phyloP scores from a whole-genome alignment of 148 eudicot species.

The Rhododendron vialii region DNA sequence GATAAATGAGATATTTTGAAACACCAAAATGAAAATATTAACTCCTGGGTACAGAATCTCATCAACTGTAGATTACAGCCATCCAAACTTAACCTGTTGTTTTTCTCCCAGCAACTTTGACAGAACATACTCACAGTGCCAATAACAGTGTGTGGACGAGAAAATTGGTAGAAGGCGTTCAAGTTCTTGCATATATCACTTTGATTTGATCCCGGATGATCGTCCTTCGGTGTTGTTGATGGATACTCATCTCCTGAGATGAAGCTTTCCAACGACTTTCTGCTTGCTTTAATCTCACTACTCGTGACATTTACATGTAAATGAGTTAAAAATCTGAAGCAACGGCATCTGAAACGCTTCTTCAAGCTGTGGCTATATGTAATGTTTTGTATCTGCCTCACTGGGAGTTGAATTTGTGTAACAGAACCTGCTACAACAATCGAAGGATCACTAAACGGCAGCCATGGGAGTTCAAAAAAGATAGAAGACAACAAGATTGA shows the following conservation, averaged over 20 bases:
- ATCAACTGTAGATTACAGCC: not conserved
- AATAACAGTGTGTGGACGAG: slow-evolving; percentile 46
- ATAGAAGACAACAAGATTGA: not conserved
- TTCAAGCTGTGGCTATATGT: not conserved
- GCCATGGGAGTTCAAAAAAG: not conserved
- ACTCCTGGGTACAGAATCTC: not conserved
- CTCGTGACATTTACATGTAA: not conserved
- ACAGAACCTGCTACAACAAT: not conserved
- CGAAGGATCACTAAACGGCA: not conserved
- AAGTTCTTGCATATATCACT: slow-evolving; percentile 12
- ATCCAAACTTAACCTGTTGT: not conserved
- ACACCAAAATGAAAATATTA: not conserved
- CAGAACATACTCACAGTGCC: slow-evolving; percentile 35
- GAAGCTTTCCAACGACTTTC: not conserved
- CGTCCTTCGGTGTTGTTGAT: not conserved
- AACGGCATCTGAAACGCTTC: not conserved
- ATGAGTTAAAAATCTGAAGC: not conserved
- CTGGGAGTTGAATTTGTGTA: not conserved
- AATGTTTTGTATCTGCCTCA: not conserved
- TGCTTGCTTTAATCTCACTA: not conserved
- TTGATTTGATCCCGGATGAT: not conserved
- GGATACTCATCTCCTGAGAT: not conserved
- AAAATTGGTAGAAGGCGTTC: slow-evolving; percentile 30
- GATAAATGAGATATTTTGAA: not conserved
- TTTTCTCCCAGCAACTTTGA: not conserved